Evolutionary conservation across 2,329 filamentous ascomycete genomes (phyloP).

Genomic region (Cephalotrichum gorgonifer): DNA sequence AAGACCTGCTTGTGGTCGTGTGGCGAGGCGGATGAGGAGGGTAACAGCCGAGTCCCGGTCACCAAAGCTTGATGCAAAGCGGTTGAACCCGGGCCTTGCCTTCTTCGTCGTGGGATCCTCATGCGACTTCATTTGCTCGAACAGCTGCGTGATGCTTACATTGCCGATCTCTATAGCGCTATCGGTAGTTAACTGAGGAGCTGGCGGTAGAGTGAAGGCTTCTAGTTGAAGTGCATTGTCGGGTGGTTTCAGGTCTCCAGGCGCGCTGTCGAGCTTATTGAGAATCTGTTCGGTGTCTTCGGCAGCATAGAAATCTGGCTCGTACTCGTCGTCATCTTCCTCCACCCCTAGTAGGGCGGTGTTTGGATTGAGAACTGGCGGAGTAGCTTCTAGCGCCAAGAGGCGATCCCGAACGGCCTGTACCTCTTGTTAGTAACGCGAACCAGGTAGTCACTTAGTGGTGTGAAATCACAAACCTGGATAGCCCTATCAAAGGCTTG

Average conservation of each 20-base stretch:
- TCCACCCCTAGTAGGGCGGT: constrained; percentile 55
- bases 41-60: constrained; percentile 88
- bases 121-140: constrained; percentile 47
- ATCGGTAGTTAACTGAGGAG: constrained; percentile 61
- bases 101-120: constrained; percentile 56
- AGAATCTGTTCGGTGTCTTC: constrained; percentile 70
- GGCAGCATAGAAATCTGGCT: constrained; percentile 71
- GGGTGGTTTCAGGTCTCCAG: constrained; percentile 32
- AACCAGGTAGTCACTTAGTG: not conserved
- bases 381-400: constrained; percentile 30
- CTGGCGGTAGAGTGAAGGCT: constrained; percentile 69
- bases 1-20: constrained; percentile 62
- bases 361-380: constrained; percentile 41
- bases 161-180: constrained; percentile 9
- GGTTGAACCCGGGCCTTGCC: constrained; percentile 64
- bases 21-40: constrained; percentile 75
- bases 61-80: constrained; percentile 73
- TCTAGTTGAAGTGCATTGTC: constrained; percentile 51
- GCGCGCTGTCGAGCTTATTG: constrained; percentile 64
- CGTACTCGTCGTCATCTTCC: constrained; percentile 77
- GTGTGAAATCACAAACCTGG: constrained; percentile 2
- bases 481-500: constrained; percentile 9
- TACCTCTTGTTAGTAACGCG: not conserved
- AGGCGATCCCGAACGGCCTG: constrained; percentile 36
- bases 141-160: constrained; percentile 9